Base-by-base conservation (phyloP, 1,139 yeast species). In the Magnusiomyces suaveolens region DNA sequence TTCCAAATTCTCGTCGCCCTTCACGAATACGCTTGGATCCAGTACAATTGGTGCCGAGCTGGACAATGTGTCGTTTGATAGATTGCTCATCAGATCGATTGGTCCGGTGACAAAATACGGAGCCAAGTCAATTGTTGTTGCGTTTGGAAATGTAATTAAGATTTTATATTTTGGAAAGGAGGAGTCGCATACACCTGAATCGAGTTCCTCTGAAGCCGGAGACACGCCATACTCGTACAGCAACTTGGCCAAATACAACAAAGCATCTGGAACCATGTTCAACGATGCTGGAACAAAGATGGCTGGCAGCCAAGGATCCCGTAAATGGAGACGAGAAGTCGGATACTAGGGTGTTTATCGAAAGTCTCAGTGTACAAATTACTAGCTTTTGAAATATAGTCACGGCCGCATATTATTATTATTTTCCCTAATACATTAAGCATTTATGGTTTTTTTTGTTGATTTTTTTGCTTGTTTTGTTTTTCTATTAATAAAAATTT, bases 51-150 rank as follows among this genome's bases (percentile, higher is more conserved):
- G 57, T 1, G 43, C 49, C 38, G 57, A 55, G 46, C 52, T 55
- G 16, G 57, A 54, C 24, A 51, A 51, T 29, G 53, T 48, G 10
- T 52, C 53, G 10, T 50, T 32, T 18, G 41, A 59, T 64, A 63
- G 69, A 41, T 71, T 75, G 58, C 69, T 74, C 60, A 79, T 75
- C 57, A 78, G 73, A 64, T 76, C 71, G 57, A 70, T 75, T 41
- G 82, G 83, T 0, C 81, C 81, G 1, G 75, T 78, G 49, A 76
- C 75, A 46, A 82, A 81, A 64, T 86, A 83, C 66, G 95, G 95
- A 1, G 86, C 81, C 64, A 87, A 87, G 64, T 78, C 94, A 0
- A 81, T 86, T 24, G 82, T 86, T 29, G 82, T 84, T 36, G 81
- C 82, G 44, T 83, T 85, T 65, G 94, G 92, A 36, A 83, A 83